Base-by-base conservation (phyloP, 441 rosid genomes). In the Adansonia rubrostipa region DNA sequence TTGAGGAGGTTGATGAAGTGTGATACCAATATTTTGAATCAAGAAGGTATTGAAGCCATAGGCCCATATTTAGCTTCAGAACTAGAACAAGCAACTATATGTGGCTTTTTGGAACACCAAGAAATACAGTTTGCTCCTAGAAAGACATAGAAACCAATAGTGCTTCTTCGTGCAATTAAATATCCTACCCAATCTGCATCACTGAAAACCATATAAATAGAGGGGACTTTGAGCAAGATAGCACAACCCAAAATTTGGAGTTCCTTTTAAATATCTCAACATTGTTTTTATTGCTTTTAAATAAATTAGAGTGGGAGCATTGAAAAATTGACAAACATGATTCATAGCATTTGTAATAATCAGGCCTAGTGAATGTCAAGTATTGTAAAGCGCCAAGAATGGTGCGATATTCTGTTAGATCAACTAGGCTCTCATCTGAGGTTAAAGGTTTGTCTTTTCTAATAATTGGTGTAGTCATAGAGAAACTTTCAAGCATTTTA, bases 161-260 rank as follows among this genome's bases (percentile, higher is more conserved):
- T 80, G 5, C 69, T 54, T 9, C 71, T 4, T 7, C 65, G 1
- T 3, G 79, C 68, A 14, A 19, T 28, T 0, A 48, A 54, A 9
- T 61, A 74, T 0, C 78, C 53, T 11, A 74, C 74, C 82, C 70
- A 74, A 33, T 79, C 62, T 1, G 24, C 70, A 56, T 79, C 44
- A 20, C 20, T 17, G 53, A 24, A 79, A 79, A 0, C 57, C 75
- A 28, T 5, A 28, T 0, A 75, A 42, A 4, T 19, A 22, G 0
- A 61, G 3, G 0, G 66, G 20, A 4, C 44, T 67, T 4, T 20
- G 10, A 5, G 66, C 9, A 3, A 66, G 8, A 40, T 24, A 67
- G 5, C 54, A 22, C 36, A 67, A 1, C 3, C 73, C 71, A 67
- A 11, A 24, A 5, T 11, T 1, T 10, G 24, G 8, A 1, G 66